Percentiles rank a stretch among this genome's conserved stretches.
Conservation (phyloP, 2,329 filamentous ascomycete species). For the Fusarium gaditjirri region DNA sequence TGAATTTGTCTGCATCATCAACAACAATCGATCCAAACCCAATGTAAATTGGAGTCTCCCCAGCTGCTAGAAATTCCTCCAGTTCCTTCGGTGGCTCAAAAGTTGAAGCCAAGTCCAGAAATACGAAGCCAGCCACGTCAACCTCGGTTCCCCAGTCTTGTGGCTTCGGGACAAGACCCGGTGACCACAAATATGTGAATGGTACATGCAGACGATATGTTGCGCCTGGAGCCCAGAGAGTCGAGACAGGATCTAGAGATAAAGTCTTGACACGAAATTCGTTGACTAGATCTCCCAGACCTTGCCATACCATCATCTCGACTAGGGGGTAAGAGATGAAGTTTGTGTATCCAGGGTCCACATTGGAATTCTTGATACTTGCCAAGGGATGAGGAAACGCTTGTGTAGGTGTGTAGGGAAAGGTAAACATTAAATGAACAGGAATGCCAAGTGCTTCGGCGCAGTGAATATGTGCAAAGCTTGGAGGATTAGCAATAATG, state of each 20-base stretch:
- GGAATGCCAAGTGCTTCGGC: conserved; percentile 82
- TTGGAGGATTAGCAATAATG: conserved; percentile 88
- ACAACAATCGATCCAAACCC: conserved; percentile 82
- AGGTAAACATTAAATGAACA: conserved; percentile 89
- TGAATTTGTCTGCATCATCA: conserved; percentile 75
- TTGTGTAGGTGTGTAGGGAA: conserved; percentile 80
- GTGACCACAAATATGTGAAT: conserved; percentile 79
- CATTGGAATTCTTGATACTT: conserved; percentile 77
- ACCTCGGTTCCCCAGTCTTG: conserved; percentile 75
- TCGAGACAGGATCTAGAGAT: conserved; percentile 77
- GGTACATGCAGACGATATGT: conserved; percentile 79
- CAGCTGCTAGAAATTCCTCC: conserved; percentile 64
- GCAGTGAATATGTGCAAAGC: conserved; percentile 81
- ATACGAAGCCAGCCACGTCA: conserved; percentile 82
- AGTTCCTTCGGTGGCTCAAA: conserved; percentile 69
- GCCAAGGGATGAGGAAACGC: conserved; percentile 82
- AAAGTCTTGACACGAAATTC: conserved; percentile 76
- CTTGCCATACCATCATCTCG: conserved; percentile 92
- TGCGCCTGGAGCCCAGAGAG: conserved; percentile 79
- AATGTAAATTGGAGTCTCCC: conserved; percentile 74
- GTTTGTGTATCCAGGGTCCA: conserved; percentile 79
- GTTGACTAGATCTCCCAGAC: conserved; percentile 82
- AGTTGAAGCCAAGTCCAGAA: conserved; percentile 73
- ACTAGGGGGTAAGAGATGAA: conserved; percentile 84
- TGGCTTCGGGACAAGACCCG: conserved; percentile 73